Evolutionary conservation across 257 asterid genomes (phyloP).

Genomic region (Pogostemon cablin): DNA sequence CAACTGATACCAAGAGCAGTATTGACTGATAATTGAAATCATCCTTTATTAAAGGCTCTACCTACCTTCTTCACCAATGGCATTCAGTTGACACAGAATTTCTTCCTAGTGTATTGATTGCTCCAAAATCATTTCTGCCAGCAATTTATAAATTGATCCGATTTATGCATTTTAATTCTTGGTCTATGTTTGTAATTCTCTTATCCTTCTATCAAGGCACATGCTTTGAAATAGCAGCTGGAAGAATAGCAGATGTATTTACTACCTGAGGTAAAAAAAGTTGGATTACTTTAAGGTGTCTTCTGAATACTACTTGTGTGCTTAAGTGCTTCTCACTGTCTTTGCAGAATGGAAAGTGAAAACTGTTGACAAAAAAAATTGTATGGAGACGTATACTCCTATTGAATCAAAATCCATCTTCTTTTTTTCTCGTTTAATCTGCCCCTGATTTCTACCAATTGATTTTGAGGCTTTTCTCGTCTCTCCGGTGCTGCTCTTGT

Average conservation of each 20-base stretch:
- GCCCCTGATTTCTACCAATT: too few species aligned
- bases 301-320: constrained; percentile 13
- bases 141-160: not conserved
- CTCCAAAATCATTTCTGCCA: not conserved
- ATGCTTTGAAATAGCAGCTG: constrained; percentile 87
- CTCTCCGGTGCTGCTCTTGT: too few species aligned
- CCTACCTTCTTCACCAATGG: not conserved
- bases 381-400: too few species aligned
- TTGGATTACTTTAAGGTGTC: constrained; percentile 11
- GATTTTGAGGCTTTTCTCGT: too few species aligned
- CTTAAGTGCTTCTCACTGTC: not conserved
- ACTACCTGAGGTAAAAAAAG: constrained; percentile 68
- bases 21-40: not conserved
- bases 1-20: not conserved
- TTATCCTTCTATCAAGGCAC: constrained; percentile 55
- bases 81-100: not conserved
- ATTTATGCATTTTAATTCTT: constrained; percentile 10
- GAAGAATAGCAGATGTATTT: constrained; percentile 61
- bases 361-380: too few species aligned
- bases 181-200: constrained; percentile 12
- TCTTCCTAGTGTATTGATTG: not conserved
- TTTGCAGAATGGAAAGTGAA: constrained; percentile 18
- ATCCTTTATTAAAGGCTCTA: not conserved
- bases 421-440: too few species aligned
- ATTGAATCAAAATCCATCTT: too few species aligned